Evolutionary conservation across 805 yeast genomes (phyloP).

Genomic region (Trichomonascus vanleenenianus): DNA sequence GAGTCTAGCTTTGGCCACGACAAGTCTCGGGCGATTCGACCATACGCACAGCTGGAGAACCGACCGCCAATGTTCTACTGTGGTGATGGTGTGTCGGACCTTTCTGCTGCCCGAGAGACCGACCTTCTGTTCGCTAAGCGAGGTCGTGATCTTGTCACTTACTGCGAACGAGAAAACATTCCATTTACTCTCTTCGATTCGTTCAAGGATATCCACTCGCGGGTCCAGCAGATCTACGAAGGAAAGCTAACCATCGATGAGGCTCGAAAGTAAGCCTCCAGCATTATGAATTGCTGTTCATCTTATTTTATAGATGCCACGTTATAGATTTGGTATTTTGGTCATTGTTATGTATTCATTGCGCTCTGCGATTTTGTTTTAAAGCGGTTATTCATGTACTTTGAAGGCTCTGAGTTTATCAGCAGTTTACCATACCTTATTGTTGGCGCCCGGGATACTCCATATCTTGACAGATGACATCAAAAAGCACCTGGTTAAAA

Average conservation of each 20-base stretch:
- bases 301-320: too few species aligned
- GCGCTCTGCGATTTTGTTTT: too few species aligned
- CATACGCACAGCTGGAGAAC: slow-evolving; percentile 30
- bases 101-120: slow-evolving; percentile 92
- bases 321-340: too few species aligned
- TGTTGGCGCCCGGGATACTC: too few species aligned
- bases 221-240: slow-evolving; percentile 47
- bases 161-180: slow-evolving; percentile 70
- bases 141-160: slow-evolving; percentile 83
- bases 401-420: too few species aligned
- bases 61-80: slow-evolving; percentile 78
- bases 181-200: slow-evolving; percentile 79
- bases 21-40: slow-evolving; percentile 71
- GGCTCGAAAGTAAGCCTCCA: background rate
- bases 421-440: too few species aligned
- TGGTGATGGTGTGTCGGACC: slow-evolving; percentile 96
- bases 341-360: too few species aligned
- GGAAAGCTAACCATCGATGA: slow-evolving; percentile 27
- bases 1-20: slow-evolving; percentile 91
- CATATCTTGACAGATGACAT: too few species aligned
- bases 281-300: background rate
- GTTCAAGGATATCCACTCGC: slow-evolving; percentile 64
- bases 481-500: too few species aligned
- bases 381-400: too few species aligned
- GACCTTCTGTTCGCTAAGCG: slow-evolving; percentile 87